Evolutionary conservation across 768 basidiomycete genomes (phyloP), one percentile per base, ranked within the genome.

Genomic region (Trametopsis cervina): DNA sequence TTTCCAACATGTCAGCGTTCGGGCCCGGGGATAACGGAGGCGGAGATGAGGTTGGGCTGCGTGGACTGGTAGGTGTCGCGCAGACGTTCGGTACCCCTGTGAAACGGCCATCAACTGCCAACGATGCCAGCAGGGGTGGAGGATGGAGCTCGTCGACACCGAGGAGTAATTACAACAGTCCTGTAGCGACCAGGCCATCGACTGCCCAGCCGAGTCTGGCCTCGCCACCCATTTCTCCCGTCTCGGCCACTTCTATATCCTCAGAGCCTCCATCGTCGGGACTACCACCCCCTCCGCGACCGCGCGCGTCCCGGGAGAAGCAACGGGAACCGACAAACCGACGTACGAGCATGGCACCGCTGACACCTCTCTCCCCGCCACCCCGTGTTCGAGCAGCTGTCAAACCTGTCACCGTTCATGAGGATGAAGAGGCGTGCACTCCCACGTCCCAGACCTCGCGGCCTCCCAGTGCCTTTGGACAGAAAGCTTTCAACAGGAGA

Each of bases 281-380:
- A 35, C 59, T 83, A 9, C 78, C 80, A 1, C 80, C 78, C 10
- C 80, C 81, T 4, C 81, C 80, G 15, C 72, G 80, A 42, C 66
- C 53, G 35, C 58, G 59, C 26, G 15, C 48, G 33, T 27, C 18
- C 18, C 49, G 53, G 17, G 52, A 41, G 7, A 47, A 54, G 23
- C 49, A 42, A 22, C 56, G 50, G 53, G 52, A 48, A 40, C 18
- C 35, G 6, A 11, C 49, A 5, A 21, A 22, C 29, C 54, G 56
- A 15, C 50, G 63, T 25, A 27, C 22, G 10, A 68, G 68, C 50
- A 46, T 60, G 36, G 57, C 66, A 17, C 63, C 63, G 12, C 51
- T 69, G 29, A 53, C 59, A 15, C 65, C 69, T 12, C 57, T 71
- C n/a, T 63, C 67, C 0, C 71, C 68, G 26, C 69, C 68, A 4